Percentiles rank a stretch among this genome's conserved stretches.
These are phyloP conservation scores for Cercospora janseana DNA, from an alignment of 2,329 filamentous ascomycete genomes.

Conservation along the genomic window DNA sequence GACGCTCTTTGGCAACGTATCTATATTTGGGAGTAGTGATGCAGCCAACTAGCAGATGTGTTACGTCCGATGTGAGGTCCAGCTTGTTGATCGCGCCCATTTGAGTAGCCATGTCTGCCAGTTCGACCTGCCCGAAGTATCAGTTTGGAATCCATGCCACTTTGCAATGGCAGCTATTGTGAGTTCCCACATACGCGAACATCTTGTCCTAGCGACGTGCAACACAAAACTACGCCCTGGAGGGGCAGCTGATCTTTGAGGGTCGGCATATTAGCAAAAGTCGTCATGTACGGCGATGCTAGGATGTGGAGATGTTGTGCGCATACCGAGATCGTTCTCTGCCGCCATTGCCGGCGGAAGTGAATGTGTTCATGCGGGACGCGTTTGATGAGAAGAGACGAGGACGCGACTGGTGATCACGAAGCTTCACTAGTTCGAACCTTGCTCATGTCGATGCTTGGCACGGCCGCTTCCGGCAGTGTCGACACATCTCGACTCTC, in stretches of 20 bases:
- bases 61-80: slow-evolving; percentile 93
- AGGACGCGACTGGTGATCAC: neutral
- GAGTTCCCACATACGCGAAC: slow-evolving; percentile 34
- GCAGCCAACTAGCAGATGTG: slow-evolving; percentile 87
- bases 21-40: slow-evolving; percentile 91
- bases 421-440: neutral
- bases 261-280: slow-evolving; percentile 10
- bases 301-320: slow-evolving; percentile 5
- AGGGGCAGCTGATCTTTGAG: slow-evolving; percentile 27
- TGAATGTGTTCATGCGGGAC: slow-evolving; percentile 2
- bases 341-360: slow-evolving; percentile 22
- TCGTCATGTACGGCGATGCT: neutral
- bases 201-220: slow-evolving; percentile 37
- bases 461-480: neutral
- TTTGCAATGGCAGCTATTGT: too few relatives aligned
- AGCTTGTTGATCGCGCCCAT: slow-evolving; percentile 86
- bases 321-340: slow-evolving; percentile 17
- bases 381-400: slow-evolving; percentile 10
- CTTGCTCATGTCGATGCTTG: neutral
- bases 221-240: slow-evolving; percentile 35
- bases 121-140: too few relatives aligned
- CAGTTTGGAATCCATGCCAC: too few relatives aligned
- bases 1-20: slow-evolving; percentile 85
- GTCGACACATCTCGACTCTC: neutral
- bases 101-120: slow-evolving; percentile 63